Evolutionary conservation across 805 yeast species (phyloP).

Genomic region (Metschnikowia lochheadii): DNA sequence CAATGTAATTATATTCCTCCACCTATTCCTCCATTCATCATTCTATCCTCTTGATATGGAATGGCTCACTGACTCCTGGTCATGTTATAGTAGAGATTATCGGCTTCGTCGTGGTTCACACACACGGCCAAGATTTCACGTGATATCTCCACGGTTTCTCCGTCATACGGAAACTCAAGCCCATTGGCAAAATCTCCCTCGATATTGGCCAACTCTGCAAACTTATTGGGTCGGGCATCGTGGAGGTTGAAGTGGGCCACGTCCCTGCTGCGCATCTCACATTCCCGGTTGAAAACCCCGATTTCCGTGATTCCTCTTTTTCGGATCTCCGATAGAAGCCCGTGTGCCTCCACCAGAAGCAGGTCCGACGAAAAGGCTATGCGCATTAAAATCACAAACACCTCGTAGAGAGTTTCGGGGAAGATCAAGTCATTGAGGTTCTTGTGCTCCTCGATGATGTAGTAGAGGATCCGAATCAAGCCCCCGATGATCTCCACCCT

Average conservation of each 20-base stretch:
- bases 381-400: constrained; percentile 49
- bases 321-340: constrained; percentile 34
- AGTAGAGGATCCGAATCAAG: constrained; percentile 37
- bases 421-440: constrained; percentile 32
- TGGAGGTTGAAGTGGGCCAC: constrained; percentile 27
- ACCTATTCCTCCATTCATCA: neutral
- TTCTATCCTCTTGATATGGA: neutral
- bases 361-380: constrained; percentile 48
- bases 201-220: constrained; percentile 23
- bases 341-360: constrained; percentile 34
- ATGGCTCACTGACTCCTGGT: constrained; percentile 21
- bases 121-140: constrained; percentile 65
- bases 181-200: constrained; percentile 53
- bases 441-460: constrained; percentile 32
- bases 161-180: constrained; percentile 57
- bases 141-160: constrained; percentile 62
- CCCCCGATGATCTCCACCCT: constrained; percentile 40
- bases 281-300: constrained; percentile 43
- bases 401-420: constrained; percentile 41
- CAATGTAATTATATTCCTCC: neutral
- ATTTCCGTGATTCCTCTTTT: constrained; percentile 22
- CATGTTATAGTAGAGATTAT: constrained; percentile 66
- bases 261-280: constrained; percentile 40
- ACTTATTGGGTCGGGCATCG: constrained; percentile 7
- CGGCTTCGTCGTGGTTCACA: constrained; percentile 75